phyloP scores from a whole-genome alignment of 768 basidiomycete species.

The Suillus subluteus region DNA sequence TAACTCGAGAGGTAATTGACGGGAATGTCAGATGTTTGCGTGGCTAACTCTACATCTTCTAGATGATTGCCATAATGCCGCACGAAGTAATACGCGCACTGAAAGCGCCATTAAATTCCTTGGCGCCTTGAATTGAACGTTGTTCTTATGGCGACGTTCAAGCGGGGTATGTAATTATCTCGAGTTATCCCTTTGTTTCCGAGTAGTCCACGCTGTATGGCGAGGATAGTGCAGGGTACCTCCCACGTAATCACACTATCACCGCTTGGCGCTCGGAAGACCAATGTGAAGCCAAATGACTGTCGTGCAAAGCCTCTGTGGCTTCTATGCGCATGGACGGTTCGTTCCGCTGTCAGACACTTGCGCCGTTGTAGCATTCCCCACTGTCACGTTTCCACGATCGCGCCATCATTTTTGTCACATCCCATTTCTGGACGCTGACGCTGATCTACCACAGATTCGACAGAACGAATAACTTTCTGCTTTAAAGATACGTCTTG shows the following conservation, averaged over 20 bases:
- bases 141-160: conserved; percentile 14
- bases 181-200: conserved; percentile 17
- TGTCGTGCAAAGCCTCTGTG: conserved; percentile 32
- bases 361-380: background rate
- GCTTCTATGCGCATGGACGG: conserved; percentile 38
- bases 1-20: conserved; percentile 57
- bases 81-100: conserved; percentile 29
- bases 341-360: conserved; percentile 74
- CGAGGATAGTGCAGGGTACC: conserved; percentile 43
- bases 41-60: conserved; percentile 7
- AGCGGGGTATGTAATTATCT: conserved; percentile 9
- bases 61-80: conserved; percentile 30
- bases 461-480: background rate
- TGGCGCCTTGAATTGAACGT: conserved; percentile 16
- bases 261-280: conserved; percentile 43
- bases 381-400: background rate
- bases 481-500: conserved; percentile 3
- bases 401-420: background rate
- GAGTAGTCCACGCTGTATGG: conserved; percentile 24
- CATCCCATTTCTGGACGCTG: background rate
- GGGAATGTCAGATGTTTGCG: background rate
- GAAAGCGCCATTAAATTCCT: conserved; percentile 18
- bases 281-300: conserved; percentile 63
- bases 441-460: background rate
- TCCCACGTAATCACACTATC: conserved; percentile 39